Evolutionary conservation across 768 basidiomycete genomes (phyloP).

Genomic region (Auriscalpium microsporum): DNA sequence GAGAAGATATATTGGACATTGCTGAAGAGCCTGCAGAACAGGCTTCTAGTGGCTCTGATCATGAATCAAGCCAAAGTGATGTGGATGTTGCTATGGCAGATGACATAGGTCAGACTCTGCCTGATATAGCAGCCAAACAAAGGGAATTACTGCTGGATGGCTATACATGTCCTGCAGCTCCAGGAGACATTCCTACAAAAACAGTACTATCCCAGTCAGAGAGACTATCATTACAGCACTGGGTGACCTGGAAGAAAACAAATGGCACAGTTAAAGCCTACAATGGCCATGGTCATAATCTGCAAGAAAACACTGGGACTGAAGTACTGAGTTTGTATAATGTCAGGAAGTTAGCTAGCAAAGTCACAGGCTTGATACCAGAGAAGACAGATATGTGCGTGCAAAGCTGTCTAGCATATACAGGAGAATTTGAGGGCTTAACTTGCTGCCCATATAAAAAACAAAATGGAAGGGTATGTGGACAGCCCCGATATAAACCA

Average conservation of each 20-base stretch:
- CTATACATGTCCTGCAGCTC: too few species aligned
- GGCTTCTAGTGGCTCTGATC: too few species aligned
- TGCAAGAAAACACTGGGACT: conserved; percentile 13
- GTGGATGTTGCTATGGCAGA: too few species aligned
- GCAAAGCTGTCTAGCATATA: not conserved
- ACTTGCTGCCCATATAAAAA: too few species aligned
- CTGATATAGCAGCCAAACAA: too few species aligned
- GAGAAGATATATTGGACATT: too few species aligned
- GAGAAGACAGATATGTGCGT: not conserved
- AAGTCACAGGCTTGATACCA: not conserved
- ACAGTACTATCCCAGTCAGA: too few species aligned
- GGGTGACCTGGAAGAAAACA: conserved; percentile 8
- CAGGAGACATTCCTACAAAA: too few species aligned
- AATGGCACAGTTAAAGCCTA: conserved; percentile 20
- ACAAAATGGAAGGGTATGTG: not conserved
- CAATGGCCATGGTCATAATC: conserved; percentile 13
- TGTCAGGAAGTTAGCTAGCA: not conserved
- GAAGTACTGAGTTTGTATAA: not conserved
- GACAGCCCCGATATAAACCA: not conserved
- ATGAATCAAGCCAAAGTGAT: too few species aligned
- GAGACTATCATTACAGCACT: conserved; percentile 13
- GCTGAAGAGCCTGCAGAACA: too few species aligned
- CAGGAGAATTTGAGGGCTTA: not conserved
- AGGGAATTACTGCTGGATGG: too few species aligned
- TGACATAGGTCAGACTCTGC: too few species aligned